These are phyloP conservation scores for Gnomoniopsis sp. DNA, from an alignment of 2,329 filamentous ascomycete species.

Conservation along the genomic window DNA sequence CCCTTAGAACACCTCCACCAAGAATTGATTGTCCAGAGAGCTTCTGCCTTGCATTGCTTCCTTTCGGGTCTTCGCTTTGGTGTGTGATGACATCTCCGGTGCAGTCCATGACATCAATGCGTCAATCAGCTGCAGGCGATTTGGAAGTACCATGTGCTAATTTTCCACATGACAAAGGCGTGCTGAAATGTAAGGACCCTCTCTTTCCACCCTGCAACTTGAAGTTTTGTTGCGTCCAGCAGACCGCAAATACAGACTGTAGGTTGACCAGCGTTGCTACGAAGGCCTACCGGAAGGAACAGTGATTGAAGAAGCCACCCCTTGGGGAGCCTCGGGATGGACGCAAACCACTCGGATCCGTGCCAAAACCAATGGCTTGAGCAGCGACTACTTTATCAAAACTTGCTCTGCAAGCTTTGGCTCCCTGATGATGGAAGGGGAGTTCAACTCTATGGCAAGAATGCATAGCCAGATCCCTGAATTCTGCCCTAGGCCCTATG, in stretches of 20 bases:
- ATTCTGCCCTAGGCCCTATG: not conserved
- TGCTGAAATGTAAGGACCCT: not conserved
- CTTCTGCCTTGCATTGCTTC: no score
- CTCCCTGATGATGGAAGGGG: not conserved
- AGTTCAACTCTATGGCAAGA: not conserved
- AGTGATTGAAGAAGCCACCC: not conserved
- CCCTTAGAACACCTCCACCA: no score
- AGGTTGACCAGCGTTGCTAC: not conserved
- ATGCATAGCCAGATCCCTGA: not conserved
- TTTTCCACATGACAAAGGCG: not conserved
- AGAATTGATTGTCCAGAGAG: no score
- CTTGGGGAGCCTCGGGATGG: slow-evolving; percentile 1
- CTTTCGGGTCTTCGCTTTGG: not conserved
- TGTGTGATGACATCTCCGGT: not conserved
- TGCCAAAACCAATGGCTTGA: not conserved
- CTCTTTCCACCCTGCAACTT: not conserved
- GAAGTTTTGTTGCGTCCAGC: not conserved
- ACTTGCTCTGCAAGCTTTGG: not conserved
- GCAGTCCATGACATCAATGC: not conserved
- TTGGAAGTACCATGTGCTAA: not conserved
- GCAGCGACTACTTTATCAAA: slow-evolving; percentile 2
- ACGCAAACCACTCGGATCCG: not conserved
- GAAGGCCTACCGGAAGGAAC: not conserved
- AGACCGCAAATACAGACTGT: not conserved
- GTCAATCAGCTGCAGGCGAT: not conserved